Conservation (phyloP, 352 stramenopile genomes). For the Achlya hypogyna region DNA sequence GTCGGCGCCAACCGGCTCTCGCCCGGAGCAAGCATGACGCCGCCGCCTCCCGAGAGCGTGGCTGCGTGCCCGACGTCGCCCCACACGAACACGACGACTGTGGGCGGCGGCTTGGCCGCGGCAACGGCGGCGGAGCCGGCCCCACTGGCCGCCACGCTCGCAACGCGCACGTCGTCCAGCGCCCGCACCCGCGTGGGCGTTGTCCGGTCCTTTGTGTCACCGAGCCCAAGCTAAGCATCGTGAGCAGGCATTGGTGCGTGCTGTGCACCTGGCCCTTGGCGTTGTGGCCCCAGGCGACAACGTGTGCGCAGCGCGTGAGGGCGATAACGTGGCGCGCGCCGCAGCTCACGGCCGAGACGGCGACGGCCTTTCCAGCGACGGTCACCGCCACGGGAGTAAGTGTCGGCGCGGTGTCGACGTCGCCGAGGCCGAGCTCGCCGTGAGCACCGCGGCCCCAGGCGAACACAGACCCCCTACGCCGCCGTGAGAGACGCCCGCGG, state of each 20-base stretch:
- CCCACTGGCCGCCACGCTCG: neutral
- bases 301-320: neutral
- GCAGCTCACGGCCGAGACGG: neutral
- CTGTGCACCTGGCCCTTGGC: neutral
- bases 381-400: neutral
- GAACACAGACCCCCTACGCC: neutral
- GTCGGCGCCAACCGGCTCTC: neutral
- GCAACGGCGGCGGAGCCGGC: neutral
- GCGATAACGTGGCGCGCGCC: neutral
- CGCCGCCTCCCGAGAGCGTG: neutral
- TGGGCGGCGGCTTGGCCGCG: neutral
- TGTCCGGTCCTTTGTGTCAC: neutral
- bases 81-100: neutral
- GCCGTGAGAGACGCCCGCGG: neutral
- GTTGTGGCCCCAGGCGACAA: slow-evolving; percentile 4
- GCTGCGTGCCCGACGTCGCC: neutral
- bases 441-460: neutral
- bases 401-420: neutral
- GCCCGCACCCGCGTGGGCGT: neutral
- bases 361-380: neutral
- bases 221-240: neutral
- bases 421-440: slow-evolving; percentile 1
- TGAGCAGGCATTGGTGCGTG: neutral
- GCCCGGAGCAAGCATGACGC: neutral
- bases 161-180: neutral